Evolutionary conservation across 2,329 filamentous ascomycete genomes (phyloP).

Genomic region (Sarocladiaceae sp.): DNA sequence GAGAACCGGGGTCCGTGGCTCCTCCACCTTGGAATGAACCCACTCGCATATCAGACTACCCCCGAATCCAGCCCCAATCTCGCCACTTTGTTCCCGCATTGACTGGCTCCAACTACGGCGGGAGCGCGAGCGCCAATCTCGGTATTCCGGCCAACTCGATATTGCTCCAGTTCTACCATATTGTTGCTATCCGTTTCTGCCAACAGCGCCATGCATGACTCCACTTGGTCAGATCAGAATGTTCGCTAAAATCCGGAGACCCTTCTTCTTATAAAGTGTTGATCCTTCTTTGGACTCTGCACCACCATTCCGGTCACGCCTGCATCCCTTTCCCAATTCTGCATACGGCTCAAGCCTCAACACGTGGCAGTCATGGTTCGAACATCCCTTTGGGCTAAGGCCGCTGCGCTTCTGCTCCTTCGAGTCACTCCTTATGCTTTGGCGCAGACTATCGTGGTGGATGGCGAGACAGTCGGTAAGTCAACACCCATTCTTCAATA

Average conservation of each 20-base stretch:
- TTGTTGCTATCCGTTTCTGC: no score
- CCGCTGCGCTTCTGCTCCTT: constrained; percentile 10
- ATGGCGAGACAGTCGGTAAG: constrained; percentile 17
- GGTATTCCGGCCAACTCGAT: background rate
- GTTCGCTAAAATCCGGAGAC: no score
- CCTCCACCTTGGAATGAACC: no score
- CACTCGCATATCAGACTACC: no score
- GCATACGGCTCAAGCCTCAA: background rate
- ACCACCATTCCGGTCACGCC: background rate
- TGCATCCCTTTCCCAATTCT: background rate
- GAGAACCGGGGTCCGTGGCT: no score
- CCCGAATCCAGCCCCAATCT: no score
- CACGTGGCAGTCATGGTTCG: background rate
- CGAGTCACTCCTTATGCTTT: constrained; percentile 11
- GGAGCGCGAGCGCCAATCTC: background rate
- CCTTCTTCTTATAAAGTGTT: background rate
- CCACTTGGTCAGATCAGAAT: no score
- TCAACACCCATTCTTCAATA: background rate
- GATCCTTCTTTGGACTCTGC: background rate
- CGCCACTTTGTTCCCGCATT: no score
- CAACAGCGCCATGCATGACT: no score
- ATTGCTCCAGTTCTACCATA: no score
- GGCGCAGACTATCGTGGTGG: constrained; percentile 16
- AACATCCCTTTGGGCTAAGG: background rate
- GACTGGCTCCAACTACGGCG: no score